These are phyloP conservation scores for Protostelium mycophagum DNA, from an alignment of 78 protist genomes.

Conservation along the genomic window DNA sequence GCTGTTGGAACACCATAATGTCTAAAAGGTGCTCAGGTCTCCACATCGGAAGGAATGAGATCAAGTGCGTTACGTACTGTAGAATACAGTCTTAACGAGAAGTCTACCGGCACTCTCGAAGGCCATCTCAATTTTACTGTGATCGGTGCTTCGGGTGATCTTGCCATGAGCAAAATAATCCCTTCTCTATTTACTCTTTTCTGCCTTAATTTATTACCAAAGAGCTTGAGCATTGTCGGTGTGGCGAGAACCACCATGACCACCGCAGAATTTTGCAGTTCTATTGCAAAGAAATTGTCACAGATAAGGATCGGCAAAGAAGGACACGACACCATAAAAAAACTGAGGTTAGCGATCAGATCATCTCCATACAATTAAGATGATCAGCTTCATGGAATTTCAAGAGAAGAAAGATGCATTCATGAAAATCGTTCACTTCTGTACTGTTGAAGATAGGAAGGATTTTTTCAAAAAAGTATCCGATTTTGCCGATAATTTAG, in stretches of 20 bases:
- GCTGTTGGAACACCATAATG: too few species aligned
- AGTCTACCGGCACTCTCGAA: too few species aligned
- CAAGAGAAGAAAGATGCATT: constrained; percentile 26
- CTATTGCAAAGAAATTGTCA: neutral
- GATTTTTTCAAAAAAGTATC: neutral
- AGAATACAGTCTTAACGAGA: too few species aligned
- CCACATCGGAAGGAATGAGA: too few species aligned
- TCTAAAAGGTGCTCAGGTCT: too few species aligned
- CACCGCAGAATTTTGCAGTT: constrained; percentile 30
- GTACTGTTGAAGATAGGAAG: constrained; percentile 36
- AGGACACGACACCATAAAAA: neutral
- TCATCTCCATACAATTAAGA: neutral
- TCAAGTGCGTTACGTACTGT: too few species aligned
- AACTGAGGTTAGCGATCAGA: neutral
- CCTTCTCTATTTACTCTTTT: constrained; percentile 85
- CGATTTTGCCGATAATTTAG: neutral
- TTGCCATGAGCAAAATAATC: constrained; percentile 85
- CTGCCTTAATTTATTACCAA: constrained; percentile 50
- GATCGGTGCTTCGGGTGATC: constrained; percentile 85
- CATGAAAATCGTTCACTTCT: constrained; percentile 20
- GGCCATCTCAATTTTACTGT: constrained; percentile 36
- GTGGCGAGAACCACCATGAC: constrained; percentile 76
- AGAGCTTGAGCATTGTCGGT: constrained; percentile 66
- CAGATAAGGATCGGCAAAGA: neutral
- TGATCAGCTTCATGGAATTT: constrained; percentile 29